Evolutionary conservation across 2,329 filamentous ascomycete species (phyloP).

Genomic region (Cladophialophora exuberans): DNA sequence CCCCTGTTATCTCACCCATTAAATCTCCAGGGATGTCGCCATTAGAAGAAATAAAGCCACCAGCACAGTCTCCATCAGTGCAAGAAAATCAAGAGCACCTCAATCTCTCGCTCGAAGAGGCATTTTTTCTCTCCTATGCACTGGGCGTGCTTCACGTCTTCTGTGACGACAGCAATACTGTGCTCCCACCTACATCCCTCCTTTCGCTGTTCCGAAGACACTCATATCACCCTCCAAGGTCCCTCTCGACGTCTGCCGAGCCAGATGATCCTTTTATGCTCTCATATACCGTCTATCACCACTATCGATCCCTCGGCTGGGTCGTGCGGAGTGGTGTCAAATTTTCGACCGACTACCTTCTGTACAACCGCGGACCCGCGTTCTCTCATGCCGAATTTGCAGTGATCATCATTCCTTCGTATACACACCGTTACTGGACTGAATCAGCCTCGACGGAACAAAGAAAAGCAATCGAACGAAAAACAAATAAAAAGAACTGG

Average conservation of each 20-base stretch:
- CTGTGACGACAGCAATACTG: constrained; percentile 39
- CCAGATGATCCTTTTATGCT: constrained; percentile 85
- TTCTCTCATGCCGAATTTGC: constrained; percentile 96
- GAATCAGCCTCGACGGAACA: constrained; percentile 50
- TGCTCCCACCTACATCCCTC: constrained; percentile 60
- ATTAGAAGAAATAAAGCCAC: constrained; percentile 16
- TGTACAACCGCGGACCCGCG: constrained; percentile 90
- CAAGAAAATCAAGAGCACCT: constrained; percentile 73
- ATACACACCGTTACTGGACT: constrained; percentile 72
- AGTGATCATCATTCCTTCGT: constrained; percentile 80
- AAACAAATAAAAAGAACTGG: constrained; percentile 48
- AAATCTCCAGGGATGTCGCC: constrained; percentile 28
- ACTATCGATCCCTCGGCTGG: constrained; percentile 95
- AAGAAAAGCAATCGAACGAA: constrained; percentile 54
- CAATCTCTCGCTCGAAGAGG: constrained; percentile 88
- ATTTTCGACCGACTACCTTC: constrained; percentile 91
- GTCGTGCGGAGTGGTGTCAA: constrained; percentile 90
- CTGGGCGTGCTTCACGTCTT: constrained; percentile 72
- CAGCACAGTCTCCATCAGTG: constrained; percentile 32
- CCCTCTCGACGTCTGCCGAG: constrained; percentile 50
- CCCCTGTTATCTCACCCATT: constrained; percentile 34
- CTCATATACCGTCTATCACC: constrained; percentile 89
- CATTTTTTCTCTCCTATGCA: constrained; percentile 84
- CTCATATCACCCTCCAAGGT: constrained; percentile 68
- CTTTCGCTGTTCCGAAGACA: constrained; percentile 69